Evolutionary conservation across 2,329 filamentous ascomycete species (phyloP).

Genomic region (Trichoderma koningiopsis): DNA sequence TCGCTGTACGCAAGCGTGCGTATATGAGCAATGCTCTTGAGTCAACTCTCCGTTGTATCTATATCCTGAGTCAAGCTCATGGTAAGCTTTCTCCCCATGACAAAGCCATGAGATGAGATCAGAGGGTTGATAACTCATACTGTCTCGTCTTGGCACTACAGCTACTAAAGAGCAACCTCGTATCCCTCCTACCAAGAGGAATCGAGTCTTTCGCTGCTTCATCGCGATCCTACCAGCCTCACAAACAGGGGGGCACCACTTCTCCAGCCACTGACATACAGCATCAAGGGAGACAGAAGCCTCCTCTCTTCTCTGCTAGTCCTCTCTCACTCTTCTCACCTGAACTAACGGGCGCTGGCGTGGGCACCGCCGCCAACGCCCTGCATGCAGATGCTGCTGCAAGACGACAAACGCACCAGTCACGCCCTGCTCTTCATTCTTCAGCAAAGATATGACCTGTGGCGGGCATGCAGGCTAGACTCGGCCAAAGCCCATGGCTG

Average conservation of each 20-base stretch:
- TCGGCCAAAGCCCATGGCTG: conserved; percentile 1
- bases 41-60: background rate
- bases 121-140: too few relatives aligned
- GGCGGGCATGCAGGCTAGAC: conserved; percentile 1
- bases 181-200: background rate
- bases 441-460: conserved; percentile 2
- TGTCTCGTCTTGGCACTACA: too few relatives aligned
- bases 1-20: background rate
- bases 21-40: background rate
- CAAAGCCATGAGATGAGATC: too few relatives aligned
- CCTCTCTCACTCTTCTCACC: background rate
- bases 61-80: background rate
- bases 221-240: background rate
- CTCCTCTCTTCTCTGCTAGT: background rate
- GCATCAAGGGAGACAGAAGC: background rate
- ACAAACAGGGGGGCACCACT: background rate
- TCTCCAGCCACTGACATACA: conserved; percentile 19
- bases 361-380: conserved; percentile 20
- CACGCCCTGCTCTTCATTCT: background rate
- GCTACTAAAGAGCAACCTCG: too few relatives aligned
- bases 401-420: background rate
- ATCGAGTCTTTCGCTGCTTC: background rate
- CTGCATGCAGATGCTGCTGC: conserved; percentile 16
- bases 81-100: background rate
- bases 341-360: conserved; percentile 20